phyloP scores from a whole-genome alignment of 1,139 yeast species.

The Pichia sp. region DNA sequence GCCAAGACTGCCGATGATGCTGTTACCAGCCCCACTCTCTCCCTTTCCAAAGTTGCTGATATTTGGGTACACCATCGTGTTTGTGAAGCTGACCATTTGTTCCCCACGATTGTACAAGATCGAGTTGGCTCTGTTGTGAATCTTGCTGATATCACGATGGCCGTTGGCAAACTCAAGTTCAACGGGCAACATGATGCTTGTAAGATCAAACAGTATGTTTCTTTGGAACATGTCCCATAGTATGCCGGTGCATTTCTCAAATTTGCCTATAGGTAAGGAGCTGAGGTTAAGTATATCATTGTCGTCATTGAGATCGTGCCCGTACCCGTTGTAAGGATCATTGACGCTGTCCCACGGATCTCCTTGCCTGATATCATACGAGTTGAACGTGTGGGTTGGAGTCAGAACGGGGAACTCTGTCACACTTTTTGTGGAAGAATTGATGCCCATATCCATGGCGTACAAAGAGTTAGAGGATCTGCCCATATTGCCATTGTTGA shows the following conservation, averaged over 20 bases:
- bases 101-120: slow-evolving; percentile 15
- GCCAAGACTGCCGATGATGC: slow-evolving; percentile 17
- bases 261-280: slow-evolving; percentile 18
- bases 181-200: slow-evolving; percentile 57
- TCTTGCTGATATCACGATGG: slow-evolving; percentile 9
- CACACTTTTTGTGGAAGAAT: slow-evolving; percentile 10
- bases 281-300: slow-evolving; percentile 9
- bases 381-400: slow-evolving; percentile 9
- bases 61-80: slow-evolving; percentile 17
- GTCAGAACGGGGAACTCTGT: slow-evolving; percentile 17
- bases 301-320: neutral
- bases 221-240: slow-evolving; percentile 56
- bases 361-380: slow-evolving; percentile 2
- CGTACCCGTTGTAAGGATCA: neutral
- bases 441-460: slow-evolving; percentile 8
- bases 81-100: slow-evolving; percentile 14
- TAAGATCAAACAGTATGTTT: slow-evolving; percentile 51
- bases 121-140: slow-evolving; percentile 13
- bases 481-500: neutral
- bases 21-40: neutral
- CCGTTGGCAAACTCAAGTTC: slow-evolving; percentile 39
- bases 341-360: neutral
- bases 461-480: slow-evolving; percentile 3
- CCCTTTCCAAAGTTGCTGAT: slow-evolving; percentile 1
- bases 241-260: slow-evolving; percentile 35